Conservation (phyloP, 2,329 filamentous ascomycete species). For the Claviceps sp. region DNA sequence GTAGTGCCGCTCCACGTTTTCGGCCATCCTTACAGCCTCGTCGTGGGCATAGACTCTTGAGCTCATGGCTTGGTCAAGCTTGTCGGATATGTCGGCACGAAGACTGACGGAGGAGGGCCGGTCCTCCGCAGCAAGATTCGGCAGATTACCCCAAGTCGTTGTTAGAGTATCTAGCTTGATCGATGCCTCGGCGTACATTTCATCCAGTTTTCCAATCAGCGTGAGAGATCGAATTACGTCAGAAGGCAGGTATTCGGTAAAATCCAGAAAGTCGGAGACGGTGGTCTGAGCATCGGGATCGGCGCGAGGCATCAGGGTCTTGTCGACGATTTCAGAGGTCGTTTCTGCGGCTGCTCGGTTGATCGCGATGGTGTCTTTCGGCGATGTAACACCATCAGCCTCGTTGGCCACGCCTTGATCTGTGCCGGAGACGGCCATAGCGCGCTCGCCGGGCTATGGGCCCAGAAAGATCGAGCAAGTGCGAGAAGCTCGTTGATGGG, state of each 20-base stretch:
- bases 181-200: conserved; percentile 43
- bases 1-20: conserved; percentile 50
- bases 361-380: conserved; percentile 15
- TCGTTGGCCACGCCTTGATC: conserved; percentile 10
- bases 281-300: conserved; percentile 57
- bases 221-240: conserved; percentile 54
- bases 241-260: conserved; percentile 55
- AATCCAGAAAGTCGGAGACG: conserved; percentile 58
- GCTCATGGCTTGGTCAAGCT: conserved; percentile 38
- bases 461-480: background rate
- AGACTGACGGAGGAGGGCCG: conserved; percentile 36
- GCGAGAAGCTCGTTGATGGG: background rate
- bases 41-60: conserved; percentile 46
- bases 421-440: conserved; percentile 16
- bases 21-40: conserved; percentile 49
- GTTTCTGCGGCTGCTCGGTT: conserved; percentile 13
- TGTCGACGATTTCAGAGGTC: conserved; percentile 21
- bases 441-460: background rate
- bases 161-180: conserved; percentile 42
- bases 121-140: conserved; percentile 31
- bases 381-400: conserved; percentile 14
- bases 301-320: conserved; percentile 36
- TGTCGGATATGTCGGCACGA: conserved; percentile 46
- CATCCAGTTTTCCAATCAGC: conserved; percentile 51
- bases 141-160: conserved; percentile 42